phyloP scores from a whole-genome alignment of 2,329 filamentous ascomycete genomes.

The Aspergillus pseudoviridinutans region DNA sequence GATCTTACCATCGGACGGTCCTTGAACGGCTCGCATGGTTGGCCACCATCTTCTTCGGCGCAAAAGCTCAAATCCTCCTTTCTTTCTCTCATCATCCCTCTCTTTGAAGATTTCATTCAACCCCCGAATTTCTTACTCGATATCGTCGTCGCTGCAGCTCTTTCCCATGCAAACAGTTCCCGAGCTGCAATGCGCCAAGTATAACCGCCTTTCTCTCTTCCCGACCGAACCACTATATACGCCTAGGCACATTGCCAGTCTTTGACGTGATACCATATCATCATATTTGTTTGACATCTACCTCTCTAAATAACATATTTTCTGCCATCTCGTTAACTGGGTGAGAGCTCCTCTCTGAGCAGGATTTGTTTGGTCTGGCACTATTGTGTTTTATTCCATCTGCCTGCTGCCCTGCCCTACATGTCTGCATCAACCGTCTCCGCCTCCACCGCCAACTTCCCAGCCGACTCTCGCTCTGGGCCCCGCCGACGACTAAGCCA shows the following conservation, averaged over 20 bases:
- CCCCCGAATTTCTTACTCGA: not conserved
- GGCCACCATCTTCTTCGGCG: not conserved
- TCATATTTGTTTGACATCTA: not conserved
- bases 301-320: not conserved
- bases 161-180: not conserved
- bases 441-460: conserved; percentile 31
- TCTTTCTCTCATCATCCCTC: not conserved
- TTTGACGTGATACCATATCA: not conserved
- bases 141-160: not conserved
- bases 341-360: not conserved
- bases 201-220: not conserved
- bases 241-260: not conserved
- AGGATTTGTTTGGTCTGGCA: not conserved
- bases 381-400: not conserved
- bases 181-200: not conserved
- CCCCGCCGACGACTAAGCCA: conserved; percentile 40
- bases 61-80: not conserved
- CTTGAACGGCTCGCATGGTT: not conserved
- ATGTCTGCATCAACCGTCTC: conserved; percentile 35
- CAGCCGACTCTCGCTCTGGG: conserved; percentile 32
- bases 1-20: not conserved
- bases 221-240: not conserved
- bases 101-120: not conserved
- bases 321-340: not conserved
- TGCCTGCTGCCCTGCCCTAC: not conserved